Conservation (phyloP, 352 stramenopile species). For the Pythium brassicae region DNA sequence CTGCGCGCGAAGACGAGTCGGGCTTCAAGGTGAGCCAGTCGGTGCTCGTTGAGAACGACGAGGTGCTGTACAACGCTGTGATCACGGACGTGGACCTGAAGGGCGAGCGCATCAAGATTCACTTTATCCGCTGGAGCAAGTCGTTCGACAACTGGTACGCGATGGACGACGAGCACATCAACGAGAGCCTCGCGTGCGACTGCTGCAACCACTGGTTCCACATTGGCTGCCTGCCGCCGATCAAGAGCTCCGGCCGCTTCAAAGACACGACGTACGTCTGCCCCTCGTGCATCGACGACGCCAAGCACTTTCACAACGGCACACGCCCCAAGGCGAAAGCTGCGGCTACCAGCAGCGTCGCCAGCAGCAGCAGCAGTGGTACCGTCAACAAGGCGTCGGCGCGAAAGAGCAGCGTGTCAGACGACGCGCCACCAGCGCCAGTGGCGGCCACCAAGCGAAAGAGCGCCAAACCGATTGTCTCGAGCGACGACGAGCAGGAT, state of each 20-base stretch:
- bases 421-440: conserved; percentile 4
- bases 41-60: conserved; percentile 82
- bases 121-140: conserved; percentile 85
- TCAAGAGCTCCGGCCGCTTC: conserved; percentile 81
- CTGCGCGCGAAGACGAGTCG: conserved; percentile 21
- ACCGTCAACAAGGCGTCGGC: background rate
- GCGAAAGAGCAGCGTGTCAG: conserved; percentile 18
- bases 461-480: conserved; percentile 23
- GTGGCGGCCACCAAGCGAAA: conserved; percentile 18
- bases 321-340: conserved; percentile 51
- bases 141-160: conserved; percentile 87
- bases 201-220: conserved; percentile 88
- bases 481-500: conserved; percentile 30
- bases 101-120: conserved; percentile 80
- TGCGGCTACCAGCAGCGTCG: too few relatives aligned
- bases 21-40: conserved; percentile 81
- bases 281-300: conserved; percentile 72
- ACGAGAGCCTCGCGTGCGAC: conserved; percentile 85
- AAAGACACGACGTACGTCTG: conserved; percentile 87
- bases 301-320: conserved; percentile 63
- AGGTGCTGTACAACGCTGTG: conserved; percentile 84
- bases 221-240: conserved; percentile 77
- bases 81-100: conserved; percentile 76
- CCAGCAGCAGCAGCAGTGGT: conserved; percentile 11
- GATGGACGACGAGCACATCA: conserved; percentile 88